A percentile compares a stretch with the other conserved stretches of the same genome.
phyloP scores from a whole-genome alignment of 495 filamentous ascomycete genomes.

The Pyronema domesticum region DNA sequence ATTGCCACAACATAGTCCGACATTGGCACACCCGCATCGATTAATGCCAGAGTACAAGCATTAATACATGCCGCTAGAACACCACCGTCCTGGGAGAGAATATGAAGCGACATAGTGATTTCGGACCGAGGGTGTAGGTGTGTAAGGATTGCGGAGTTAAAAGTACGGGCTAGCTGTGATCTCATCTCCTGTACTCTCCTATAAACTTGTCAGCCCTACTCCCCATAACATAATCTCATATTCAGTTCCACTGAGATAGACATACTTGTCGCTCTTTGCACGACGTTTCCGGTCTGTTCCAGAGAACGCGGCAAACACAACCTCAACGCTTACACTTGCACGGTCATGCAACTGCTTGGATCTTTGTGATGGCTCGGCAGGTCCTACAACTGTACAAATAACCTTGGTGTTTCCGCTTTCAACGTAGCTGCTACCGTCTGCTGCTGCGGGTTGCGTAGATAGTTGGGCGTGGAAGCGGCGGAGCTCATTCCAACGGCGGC shows the following conservation, averaged over 20 bases:
- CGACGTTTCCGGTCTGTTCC: conserved; percentile 67
- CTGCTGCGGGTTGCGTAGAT: conserved; percentile 62
- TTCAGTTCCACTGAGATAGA: neutral
- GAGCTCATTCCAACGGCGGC: conserved; percentile 95
- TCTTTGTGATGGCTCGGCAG: conserved; percentile 39
- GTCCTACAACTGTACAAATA: conserved; percentile 78
- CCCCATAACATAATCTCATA: neutral
- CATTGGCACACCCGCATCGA: conserved; percentile 94
- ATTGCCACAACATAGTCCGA: conserved; percentile 74
- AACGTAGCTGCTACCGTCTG: conserved; percentile 77
- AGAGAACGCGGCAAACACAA: conserved; percentile 73
- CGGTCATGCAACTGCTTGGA: conserved; percentile 37
- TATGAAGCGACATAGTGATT: conserved; percentile 63
- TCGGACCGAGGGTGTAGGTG: conserved; percentile 79
- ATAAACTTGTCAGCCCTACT: neutral
- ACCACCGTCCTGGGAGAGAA: conserved; percentile 81
- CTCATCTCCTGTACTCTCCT: conserved; percentile 71
- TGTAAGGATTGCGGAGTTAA: conserved; percentile 56
- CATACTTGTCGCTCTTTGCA: conserved; percentile 58
- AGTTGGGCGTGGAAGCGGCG: conserved; percentile 77
- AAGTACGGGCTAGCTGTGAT: conserved; percentile 52
- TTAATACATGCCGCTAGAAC: conserved; percentile 81
- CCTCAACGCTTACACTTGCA: conserved; percentile 40
- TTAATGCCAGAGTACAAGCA: conserved; percentile 74
- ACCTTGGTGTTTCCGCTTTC: conserved; percentile 95